Evolutionary conservation across 306 rosid species (phyloP).

Genomic region (Urtica urens): DNA sequence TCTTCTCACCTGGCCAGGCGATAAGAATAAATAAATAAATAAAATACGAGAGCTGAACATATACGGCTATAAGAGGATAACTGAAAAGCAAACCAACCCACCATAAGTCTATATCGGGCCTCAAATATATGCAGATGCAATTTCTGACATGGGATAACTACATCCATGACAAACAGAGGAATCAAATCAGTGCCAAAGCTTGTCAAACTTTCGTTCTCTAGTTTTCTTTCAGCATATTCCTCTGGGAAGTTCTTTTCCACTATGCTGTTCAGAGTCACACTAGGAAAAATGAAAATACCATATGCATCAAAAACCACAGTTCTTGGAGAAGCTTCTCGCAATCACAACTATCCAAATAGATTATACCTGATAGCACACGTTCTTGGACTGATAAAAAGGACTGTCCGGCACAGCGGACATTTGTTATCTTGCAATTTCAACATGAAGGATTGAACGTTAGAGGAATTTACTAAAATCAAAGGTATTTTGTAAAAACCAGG

Average conservation of each 20-base stretch:
- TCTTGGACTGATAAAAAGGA: slow-evolving; percentile 82
- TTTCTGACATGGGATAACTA: slow-evolving; percentile 83
- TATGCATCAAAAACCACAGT: slow-evolving; percentile 6
- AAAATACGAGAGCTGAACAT: no score
- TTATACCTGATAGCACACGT: slow-evolving; percentile 70
- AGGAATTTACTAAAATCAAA: slow-evolving; percentile 8
- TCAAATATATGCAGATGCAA: slow-evolving; percentile 91
- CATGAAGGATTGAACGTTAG: slow-evolving; percentile 20
- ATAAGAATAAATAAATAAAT: slow-evolving; percentile 9
- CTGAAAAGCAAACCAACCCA: slow-evolving; percentile 29
- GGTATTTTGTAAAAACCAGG: neutral
- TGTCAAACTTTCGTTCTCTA: slow-evolving; percentile 59
- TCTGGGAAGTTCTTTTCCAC: slow-evolving; percentile 84
- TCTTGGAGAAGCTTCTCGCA: slow-evolving; percentile 2
- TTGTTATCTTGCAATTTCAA: slow-evolving; percentile 66
- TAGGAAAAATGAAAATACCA: slow-evolving; percentile 37
- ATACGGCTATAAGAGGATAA: neutral
- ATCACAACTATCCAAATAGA: neutral
- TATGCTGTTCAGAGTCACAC: slow-evolving; percentile 87
- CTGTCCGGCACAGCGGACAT: slow-evolving; percentile 97
- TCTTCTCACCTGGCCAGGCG: slow-evolving; percentile 64
- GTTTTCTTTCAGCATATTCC: slow-evolving; percentile 87
- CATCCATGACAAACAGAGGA: slow-evolving; percentile 99
- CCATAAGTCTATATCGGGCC: slow-evolving; percentile 98
- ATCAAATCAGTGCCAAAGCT: slow-evolving; percentile 64